A percentile compares a stretch with the other conserved stretches of the same genome.
Conservation (phyloP, 1,139 yeast species). For the Magnusiomyces ingens region DNA sequence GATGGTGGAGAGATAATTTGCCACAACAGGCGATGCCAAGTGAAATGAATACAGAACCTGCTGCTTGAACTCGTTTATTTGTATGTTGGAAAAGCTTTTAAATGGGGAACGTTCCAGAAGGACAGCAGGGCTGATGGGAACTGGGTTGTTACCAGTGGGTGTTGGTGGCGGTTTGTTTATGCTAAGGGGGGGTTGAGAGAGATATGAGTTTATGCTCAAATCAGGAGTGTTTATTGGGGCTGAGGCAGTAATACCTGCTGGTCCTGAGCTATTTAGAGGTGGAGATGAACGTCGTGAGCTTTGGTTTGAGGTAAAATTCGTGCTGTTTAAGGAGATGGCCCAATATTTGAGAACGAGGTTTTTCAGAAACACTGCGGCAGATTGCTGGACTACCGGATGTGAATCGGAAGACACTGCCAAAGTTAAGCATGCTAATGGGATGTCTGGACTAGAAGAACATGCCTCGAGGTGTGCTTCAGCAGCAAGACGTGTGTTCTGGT, state of each 20-base stretch:
- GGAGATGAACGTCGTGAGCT: no score
- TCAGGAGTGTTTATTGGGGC: no score
- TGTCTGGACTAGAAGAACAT: conserved; percentile 54
- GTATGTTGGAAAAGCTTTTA: not conserved
- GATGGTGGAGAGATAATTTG: conserved; percentile 10
- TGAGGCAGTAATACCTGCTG: no score
- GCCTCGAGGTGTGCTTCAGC: conserved; percentile 62
- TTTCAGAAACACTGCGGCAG: conserved; percentile 84
- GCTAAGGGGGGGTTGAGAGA: not conserved
- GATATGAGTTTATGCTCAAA: not conserved
- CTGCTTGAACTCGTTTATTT: conserved; percentile 9
- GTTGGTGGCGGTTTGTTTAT: not conserved
- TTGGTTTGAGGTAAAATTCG: no score
- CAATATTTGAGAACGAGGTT: conserved; percentile 65
- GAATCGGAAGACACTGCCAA: conserved; percentile 52
- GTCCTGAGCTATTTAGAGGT: no score
- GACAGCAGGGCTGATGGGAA: not conserved
- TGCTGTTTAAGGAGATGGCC: conserved; percentile 29
- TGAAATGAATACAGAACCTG: conserved; percentile 10
- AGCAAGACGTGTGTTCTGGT: conserved; percentile 51
- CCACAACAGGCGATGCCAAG: conserved; percentile 13
- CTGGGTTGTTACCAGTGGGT: not conserved
- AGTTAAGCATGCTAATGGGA: conserved; percentile 80
- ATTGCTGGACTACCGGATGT: conserved; percentile 53
- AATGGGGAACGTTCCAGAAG: not conserved